phyloP scores from a whole-genome alignment of 2,329 filamentous ascomycete species.

The Microascus cirrosus region DNA sequence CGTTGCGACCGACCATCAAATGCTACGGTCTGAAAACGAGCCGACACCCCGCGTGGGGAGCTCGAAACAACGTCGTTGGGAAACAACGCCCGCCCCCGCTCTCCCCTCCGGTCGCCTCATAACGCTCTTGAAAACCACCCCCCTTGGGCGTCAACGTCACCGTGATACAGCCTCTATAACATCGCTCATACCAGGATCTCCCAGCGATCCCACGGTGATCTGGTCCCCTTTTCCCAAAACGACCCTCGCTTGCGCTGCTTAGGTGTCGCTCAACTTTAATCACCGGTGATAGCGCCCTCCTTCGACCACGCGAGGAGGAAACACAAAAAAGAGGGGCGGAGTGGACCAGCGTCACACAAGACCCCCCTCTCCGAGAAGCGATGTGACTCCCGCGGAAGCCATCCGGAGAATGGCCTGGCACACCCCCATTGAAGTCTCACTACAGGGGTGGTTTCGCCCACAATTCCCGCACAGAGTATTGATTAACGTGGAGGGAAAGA shows the following conservation, averaged over 20 bases:
- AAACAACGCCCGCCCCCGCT: too few relatives aligned
- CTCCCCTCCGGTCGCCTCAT: too few relatives aligned
- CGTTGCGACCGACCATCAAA: too few relatives aligned
- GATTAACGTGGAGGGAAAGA: too few relatives aligned
- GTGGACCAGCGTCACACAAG: not conserved
- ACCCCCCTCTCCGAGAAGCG: not conserved
- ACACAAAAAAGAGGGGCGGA: not conserved
- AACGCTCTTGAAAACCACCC: too few relatives aligned
- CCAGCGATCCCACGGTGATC: not conserved
- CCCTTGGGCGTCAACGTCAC: too few relatives aligned
- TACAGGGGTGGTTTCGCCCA: not conserved
- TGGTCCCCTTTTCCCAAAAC: not conserved
- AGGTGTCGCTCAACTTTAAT: too few relatives aligned
- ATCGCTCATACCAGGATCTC: not conserved
- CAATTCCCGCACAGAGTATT: too few relatives aligned
- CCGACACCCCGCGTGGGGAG: too few relatives aligned
- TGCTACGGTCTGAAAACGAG: too few relatives aligned
- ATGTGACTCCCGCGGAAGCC: not conserved
- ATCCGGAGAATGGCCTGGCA: not conserved
- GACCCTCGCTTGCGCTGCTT: not conserved
- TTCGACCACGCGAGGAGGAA: not conserved
- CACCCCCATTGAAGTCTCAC: not conserved
- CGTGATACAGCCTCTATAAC: not conserved
- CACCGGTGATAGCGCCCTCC: too few relatives aligned
- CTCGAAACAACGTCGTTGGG: too few relatives aligned